phyloP scores from a whole-genome alignment of 75 land plant species.

The Selaginella tamariscina region DNA sequence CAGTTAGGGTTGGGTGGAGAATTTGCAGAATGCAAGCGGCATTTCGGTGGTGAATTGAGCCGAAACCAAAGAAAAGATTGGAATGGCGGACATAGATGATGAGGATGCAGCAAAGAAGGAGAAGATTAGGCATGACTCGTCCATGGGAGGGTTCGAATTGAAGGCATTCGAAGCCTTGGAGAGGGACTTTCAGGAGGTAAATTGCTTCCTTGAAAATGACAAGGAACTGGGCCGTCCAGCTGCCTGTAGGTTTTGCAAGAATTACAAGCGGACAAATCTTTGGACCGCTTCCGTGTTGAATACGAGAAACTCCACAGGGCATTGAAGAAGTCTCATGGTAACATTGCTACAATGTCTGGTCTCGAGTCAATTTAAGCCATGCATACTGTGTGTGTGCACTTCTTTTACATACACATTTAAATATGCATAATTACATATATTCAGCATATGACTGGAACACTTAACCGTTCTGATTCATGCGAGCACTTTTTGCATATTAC shows the following conservation, averaged over 20 bases:
- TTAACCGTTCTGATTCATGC: too few relatives aligned
- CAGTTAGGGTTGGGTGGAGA: background rate
- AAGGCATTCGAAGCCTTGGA: conserved; percentile 27
- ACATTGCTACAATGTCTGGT: background rate
- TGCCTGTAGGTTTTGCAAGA: conserved; percentile 26
- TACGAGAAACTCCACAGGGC: conserved; percentile 33
- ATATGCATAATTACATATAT: too few relatives aligned
- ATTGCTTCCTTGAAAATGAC: too few relatives aligned
- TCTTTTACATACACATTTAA: too few relatives aligned
- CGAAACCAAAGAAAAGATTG: conserved; percentile 8
- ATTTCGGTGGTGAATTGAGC: conserved; percentile 10
- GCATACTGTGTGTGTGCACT: too few relatives aligned
- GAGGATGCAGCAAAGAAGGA: conserved; percentile 2
- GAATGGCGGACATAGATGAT: conserved; percentile 16
- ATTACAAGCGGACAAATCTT: conserved; percentile 22
- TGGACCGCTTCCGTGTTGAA: conserved; percentile 26
- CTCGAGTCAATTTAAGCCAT: too few relatives aligned
- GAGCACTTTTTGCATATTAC: too few relatives aligned
- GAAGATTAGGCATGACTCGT: conserved; percentile 14
- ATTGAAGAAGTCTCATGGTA: conserved; percentile 26
- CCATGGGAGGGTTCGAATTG: conserved; percentile 22
- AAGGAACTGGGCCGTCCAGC: too few relatives aligned
- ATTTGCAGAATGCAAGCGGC: background rate
- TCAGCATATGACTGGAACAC: too few relatives aligned
- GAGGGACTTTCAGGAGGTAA: conserved; percentile 27